A percentile compares a stretch with the other conserved stretches of the same genome.
These are phyloP conservation scores for Xanthoconium separans DNA, from an alignment of 1,284 basidiomycete genomes.

Conservation along the genomic window DNA sequence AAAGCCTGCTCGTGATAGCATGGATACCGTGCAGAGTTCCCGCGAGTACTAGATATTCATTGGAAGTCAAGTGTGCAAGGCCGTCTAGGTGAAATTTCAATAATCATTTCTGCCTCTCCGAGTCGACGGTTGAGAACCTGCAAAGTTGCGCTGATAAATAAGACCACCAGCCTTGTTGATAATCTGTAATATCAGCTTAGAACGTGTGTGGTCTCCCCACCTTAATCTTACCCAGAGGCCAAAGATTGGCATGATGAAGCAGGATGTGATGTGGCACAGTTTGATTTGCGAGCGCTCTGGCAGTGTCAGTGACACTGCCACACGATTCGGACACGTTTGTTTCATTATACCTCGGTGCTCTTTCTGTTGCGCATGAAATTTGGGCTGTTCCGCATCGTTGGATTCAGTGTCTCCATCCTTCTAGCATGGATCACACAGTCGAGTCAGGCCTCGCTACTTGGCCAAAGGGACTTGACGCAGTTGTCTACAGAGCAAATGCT, in stretches of 20 bases:
- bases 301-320: slow-evolving; percentile 1
- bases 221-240: slow-evolving; percentile 69
- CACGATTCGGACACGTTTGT: slow-evolving; percentile 6
- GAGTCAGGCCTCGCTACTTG: slow-evolving; percentile 31
- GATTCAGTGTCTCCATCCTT: slow-evolving; percentile 15
- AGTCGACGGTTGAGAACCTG: slow-evolving; percentile 48
- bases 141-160: slow-evolving; percentile 90
- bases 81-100: slow-evolving; percentile 57
- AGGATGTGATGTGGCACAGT: neutral
- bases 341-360: neutral
- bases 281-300: neutral
- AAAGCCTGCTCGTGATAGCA: slow-evolving; percentile 92
- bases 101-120: slow-evolving; percentile 9
- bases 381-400: slow-evolving; percentile 2
- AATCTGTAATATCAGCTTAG: slow-evolving; percentile 51
- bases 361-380: slow-evolving; percentile 20
- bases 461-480: slow-evolving; percentile 44
- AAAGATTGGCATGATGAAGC: slow-evolving; percentile 64
- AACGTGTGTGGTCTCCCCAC: neutral
- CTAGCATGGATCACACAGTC: slow-evolving; percentile 26
- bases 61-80: slow-evolving; percentile 85
- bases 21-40: slow-evolving; percentile 98
- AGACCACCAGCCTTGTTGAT: slow-evolving; percentile 99
- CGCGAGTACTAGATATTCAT: slow-evolving; percentile 95
- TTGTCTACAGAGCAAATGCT: slow-evolving; percentile 54